These are phyloP conservation scores for Calonectria crousiana DNA, from an alignment of 2,329 filamentous ascomycete genomes.

Conservation along the genomic window DNA sequence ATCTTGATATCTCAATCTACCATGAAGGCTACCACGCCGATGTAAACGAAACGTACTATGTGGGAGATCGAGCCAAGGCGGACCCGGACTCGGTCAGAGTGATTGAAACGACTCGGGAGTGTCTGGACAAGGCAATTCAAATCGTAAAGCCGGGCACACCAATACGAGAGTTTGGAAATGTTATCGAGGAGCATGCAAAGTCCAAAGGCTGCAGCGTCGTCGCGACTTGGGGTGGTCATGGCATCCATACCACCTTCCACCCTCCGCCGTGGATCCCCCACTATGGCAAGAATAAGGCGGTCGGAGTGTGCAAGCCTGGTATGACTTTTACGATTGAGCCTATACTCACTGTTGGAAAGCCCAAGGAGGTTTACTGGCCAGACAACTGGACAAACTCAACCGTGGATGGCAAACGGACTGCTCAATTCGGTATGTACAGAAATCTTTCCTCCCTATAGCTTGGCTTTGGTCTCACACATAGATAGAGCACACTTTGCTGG, in stretches of 20 bases:
- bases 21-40: slow-evolving; percentile 96
- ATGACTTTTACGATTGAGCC: slow-evolving; percentile 99
- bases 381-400: slow-evolving; percentile 99
- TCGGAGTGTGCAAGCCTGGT: slow-evolving; percentile 91
- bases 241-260: slow-evolving; percentile 94
- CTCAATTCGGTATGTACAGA: slow-evolving; percentile 82
- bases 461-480: slow-evolving; percentile 33
- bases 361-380: slow-evolving; percentile 95
- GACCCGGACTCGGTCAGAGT: slow-evolving; percentile 91
- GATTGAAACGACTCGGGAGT: slow-evolving; percentile 90
- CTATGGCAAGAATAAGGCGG: slow-evolving; percentile 98
- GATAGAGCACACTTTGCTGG: slow-evolving; percentile 82
- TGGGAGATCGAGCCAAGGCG: slow-evolving; percentile 86
- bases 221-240: slow-evolving; percentile 95
- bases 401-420: slow-evolving; percentile 88
- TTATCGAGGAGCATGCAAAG: slow-evolving; percentile 96
- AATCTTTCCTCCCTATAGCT: too few species aligned
- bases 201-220: slow-evolving; percentile 87
- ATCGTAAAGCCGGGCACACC: slow-evolving; percentile 92
- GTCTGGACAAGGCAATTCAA: slow-evolving; percentile 89
- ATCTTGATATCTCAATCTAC: slow-evolving; percentile 95
- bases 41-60: slow-evolving; percentile 98
- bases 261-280: slow-evolving; percentile 94
- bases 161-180: slow-evolving; percentile 92
- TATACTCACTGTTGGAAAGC: slow-evolving; percentile 94